Percentiles rank a stretch among this genome's conserved stretches.
phyloP scores from a whole-genome alignment of 768 basidiomycete genomes.

The Psilocybe subaeruginosa region DNA sequence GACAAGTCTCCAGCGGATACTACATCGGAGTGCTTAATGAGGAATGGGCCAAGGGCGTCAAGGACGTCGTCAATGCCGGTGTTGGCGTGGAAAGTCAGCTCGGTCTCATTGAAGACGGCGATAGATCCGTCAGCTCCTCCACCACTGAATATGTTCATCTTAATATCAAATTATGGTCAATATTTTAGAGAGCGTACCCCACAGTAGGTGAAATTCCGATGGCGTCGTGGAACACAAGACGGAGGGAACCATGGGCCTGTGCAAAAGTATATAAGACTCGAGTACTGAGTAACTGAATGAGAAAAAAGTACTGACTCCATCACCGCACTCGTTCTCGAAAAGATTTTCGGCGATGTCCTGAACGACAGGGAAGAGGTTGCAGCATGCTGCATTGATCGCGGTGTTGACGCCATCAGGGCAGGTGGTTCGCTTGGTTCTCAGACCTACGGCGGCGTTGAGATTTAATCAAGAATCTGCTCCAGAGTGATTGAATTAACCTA shows the following conservation, averaged over 20 bases:
- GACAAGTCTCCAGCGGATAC: constrained; percentile 49
- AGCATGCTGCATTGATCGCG: constrained; percentile 29
- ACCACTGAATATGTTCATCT: constrained; percentile 25
- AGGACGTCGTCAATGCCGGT: constrained; percentile 45
- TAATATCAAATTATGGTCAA: neutral
- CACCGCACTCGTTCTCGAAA: constrained; percentile 34
- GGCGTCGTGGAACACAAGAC: constrained; percentile 44
- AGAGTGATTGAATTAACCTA: neutral
- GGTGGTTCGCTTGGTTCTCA: constrained; percentile 24
- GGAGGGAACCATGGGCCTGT: constrained; percentile 32
- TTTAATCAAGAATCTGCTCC: neutral
- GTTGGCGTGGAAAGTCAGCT: constrained; percentile 45
- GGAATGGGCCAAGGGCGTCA: constrained; percentile 34
- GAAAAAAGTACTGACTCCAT: constrained; percentile 21
- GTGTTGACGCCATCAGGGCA: constrained; percentile 31
- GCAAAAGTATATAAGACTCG: neutral
- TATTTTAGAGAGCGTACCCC: constrained; percentile 24
- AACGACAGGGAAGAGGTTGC: constrained; percentile 27
- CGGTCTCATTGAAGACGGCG: constrained; percentile 44
- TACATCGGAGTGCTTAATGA: constrained; percentile 35
- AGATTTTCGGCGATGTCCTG: constrained; percentile 24
- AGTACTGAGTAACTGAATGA: neutral
- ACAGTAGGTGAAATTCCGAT: constrained; percentile 42
- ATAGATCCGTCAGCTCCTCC: constrained; percentile 55
- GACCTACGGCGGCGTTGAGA: neutral